Evolutionary conservation across 495 filamentous ascomycete species (phyloP), one percentile per base, ranked within the genome.

Genomic region (Corynascus novoguineensis): DNA sequence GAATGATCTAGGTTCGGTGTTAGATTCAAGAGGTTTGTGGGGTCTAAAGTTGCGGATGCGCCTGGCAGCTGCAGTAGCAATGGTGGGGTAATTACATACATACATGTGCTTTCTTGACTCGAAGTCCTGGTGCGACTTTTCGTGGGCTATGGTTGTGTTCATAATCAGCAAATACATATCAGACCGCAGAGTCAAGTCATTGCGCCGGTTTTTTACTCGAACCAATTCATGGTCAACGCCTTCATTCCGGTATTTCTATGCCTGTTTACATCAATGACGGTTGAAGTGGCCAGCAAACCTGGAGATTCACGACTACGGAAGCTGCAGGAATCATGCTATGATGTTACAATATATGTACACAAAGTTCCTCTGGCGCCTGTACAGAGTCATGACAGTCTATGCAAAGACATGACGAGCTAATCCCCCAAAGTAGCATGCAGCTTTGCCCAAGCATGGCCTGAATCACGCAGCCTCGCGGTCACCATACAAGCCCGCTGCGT

Each of bases 261-360:
- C n/a, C n/a, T n/a, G n/a, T n/a, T n/a, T n/a, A n/a, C n/a, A n/a
- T n/a, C n/a, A n/a, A n/a, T n/a, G n/a, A n/a, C n/a, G n/a, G n/a
- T n/a, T n/a, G 42, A 45, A 17, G 17, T 41, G 17, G 41, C 42
- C 24, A 7, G 42, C 14, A 38, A n/a, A n/a, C n/a, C n/a, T n/a
- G n/a, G n/a, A n/a, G n/a, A n/a, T n/a, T n/a, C n/a, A n/a, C n/a
- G n/a, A n/a, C n/a, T n/a, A 41, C 4, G 37, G 15, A 17, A n/a
- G 3, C 10, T 41, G 25, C 14, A 15, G 22, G 27, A 58, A 35
- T 25, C n/a, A 41, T 47, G 4, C 47, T 35, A 59, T 60, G 50
- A 49, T 45, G 51, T 50, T 55, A 60, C 51, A 60, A 22, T 45
- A 53, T 51, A 48, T 40, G 41, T 55, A 55, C 52, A 55, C 52